phyloP scores from a whole-genome alignment of 805 yeast species.

The Lipomyces kockii region DNA sequence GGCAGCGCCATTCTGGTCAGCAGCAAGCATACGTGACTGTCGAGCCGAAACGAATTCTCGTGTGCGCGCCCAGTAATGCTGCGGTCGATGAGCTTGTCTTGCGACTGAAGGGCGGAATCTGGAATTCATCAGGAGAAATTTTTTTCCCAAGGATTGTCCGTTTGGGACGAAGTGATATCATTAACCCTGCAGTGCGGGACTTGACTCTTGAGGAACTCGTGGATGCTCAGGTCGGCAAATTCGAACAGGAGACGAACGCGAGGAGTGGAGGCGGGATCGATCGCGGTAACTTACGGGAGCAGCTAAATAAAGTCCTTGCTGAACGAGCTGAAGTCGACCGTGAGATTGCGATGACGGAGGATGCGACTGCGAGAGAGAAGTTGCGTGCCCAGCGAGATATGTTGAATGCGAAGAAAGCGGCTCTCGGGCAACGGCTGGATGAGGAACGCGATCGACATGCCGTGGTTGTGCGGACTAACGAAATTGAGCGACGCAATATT shows the following conservation, averaged over 20 bases:
- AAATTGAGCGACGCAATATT: conserved; percentile 72
- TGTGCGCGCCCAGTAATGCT: conserved; percentile 99
- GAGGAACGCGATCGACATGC: conserved; percentile 75
- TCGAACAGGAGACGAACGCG: conserved; percentile 31
- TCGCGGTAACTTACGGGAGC: conserved; percentile 51
- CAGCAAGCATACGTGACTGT: conserved; percentile 19
- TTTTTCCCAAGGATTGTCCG: conserved; percentile 75
- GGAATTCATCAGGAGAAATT: conserved; percentile 49
- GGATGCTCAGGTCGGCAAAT: conserved; percentile 56
- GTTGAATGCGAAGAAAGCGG: conserved; percentile 65
- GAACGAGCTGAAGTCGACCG: conserved; percentile 63
- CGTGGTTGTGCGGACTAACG: conserved; percentile 72
- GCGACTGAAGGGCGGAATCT: conserved; percentile 76
- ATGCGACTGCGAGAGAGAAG: conserved; percentile 37
- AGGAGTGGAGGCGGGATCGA: conserved; percentile 45
- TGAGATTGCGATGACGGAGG: conserved; percentile 45
- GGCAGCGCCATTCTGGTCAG: conserved; percentile 41
- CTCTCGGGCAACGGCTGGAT: conserved; percentile 73
- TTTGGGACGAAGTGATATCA: conserved; percentile 86
- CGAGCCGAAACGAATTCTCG: conserved; percentile 62
- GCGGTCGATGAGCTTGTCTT: conserved; percentile 95
- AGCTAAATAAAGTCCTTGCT: conserved; percentile 56
- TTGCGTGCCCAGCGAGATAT: conserved; percentile 56
- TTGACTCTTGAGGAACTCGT: conserved; percentile 85
- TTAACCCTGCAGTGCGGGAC: conserved; percentile 79